Evolutionary conservation across 305 asterid species (phyloP).

Genomic region (Plantago coronopus): DNA sequence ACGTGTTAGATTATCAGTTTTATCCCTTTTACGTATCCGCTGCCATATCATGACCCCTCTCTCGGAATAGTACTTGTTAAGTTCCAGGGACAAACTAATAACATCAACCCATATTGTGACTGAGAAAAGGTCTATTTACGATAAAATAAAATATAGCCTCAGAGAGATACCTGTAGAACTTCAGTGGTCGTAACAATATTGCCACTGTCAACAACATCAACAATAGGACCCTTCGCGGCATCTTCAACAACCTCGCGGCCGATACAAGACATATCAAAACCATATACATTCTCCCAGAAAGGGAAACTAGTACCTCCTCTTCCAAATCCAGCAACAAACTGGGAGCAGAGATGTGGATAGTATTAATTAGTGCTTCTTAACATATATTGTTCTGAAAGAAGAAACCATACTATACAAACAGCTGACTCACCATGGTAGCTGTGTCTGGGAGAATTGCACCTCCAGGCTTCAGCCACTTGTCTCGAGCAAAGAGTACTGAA

Average conservation of each 20-base stretch:
- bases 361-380: conserved; percentile 8
- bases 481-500: conserved; percentile 87
- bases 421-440: conserved; percentile 69
- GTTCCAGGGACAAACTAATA: background rate
- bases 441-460: conserved; percentile 93
- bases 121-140: background rate
- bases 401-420: conserved; percentile 10
- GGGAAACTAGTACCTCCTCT: conserved; percentile 80
- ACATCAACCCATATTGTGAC: too few relatives aligned
- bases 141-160: conserved; percentile 6
- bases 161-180: conserved; percentile 64
- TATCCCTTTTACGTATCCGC: too few relatives aligned
- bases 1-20: too few relatives aligned
- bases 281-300: conserved; percentile 91
- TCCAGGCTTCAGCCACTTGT: conserved; percentile 89
- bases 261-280: conserved; percentile 80
- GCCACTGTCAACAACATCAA: conserved; percentile 59
- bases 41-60: background rate
- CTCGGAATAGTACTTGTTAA: background rate
- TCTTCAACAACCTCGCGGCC: conserved; percentile 65
- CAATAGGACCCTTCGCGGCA: conserved; percentile 67
- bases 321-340: conserved; percentile 95
- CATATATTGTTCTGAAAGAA: conserved; percentile 17
- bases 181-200: conserved; percentile 59
- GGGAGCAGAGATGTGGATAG: conserved; percentile 9